Percentiles rank a stretch among this genome's conserved stretches.
Conservation (phyloP, 2,329 filamentous ascomycete genomes). For the Septoria linicola region DNA sequence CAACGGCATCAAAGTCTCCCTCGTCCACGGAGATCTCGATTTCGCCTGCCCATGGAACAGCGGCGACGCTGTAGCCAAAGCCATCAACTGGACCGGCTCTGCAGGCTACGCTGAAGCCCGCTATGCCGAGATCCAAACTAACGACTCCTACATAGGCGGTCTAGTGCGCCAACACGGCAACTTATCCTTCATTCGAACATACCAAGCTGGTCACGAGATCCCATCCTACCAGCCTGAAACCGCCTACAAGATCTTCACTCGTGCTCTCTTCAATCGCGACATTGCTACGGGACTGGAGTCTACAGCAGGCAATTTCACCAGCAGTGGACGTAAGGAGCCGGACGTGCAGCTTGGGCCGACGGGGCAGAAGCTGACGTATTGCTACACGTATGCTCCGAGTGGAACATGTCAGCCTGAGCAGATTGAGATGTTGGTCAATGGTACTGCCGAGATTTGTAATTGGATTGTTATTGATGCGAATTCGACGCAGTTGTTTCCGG, state of each 20-base stretch:
- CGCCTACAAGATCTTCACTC: slow-evolving; percentile 55
- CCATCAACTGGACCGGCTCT: slow-evolving; percentile 27
- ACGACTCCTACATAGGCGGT: slow-evolving; percentile 32
- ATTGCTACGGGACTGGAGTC: slow-evolving; percentile 61
- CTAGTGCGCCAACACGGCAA: slow-evolving; percentile 36
- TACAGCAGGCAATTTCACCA: too few relatives aligned
- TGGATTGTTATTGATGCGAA: too few relatives aligned
- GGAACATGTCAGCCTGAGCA: too few relatives aligned
- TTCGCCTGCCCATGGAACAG: slow-evolving; percentile 32
- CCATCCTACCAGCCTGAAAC: slow-evolving; percentile 54
- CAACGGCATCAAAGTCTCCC: slow-evolving; percentile 26
- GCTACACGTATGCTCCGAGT: too few relatives aligned
- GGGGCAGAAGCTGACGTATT: too few relatives aligned
- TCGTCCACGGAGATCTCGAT: slow-evolving; percentile 32
- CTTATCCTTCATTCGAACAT: slow-evolving; percentile 38
- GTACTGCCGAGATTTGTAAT: too few relatives aligned
- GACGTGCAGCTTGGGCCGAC: too few relatives aligned
- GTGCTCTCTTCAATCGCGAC: slow-evolving; percentile 52
- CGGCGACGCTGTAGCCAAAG: slow-evolving; percentile 29
- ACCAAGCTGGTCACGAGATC: slow-evolving; percentile 34
- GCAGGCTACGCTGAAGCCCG: slow-evolving; percentile 29
- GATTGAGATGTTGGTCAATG: too few relatives aligned
- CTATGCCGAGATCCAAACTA: slow-evolving; percentile 33
- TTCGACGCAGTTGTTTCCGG: too few relatives aligned
- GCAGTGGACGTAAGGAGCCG: too few relatives aligned